Conservation (phyloP, 768 basidiomycete genomes). For the Lactifluus rugatus region DNA sequence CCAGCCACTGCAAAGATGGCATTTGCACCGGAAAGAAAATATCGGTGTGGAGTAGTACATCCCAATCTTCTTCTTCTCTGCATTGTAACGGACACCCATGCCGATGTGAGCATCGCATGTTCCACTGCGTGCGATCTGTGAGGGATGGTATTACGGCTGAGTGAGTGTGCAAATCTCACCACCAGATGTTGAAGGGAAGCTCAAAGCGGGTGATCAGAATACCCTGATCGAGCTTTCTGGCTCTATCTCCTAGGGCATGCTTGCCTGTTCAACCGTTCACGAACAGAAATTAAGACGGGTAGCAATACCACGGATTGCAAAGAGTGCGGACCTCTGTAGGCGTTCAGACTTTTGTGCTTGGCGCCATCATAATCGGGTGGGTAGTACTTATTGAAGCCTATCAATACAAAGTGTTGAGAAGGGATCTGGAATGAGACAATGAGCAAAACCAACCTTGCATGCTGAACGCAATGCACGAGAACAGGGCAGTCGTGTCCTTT, state of each 20-base stretch:
- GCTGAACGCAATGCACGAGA: background rate
- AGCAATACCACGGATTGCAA: background rate
- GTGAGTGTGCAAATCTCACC: constrained; percentile 39
- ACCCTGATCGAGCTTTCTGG: constrained; percentile 92
- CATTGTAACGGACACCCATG: constrained; percentile 99
- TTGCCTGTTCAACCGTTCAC: constrained; percentile 63
- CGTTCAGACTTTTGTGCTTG: constrained; percentile 63
- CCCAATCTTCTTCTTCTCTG: constrained; percentile 96
- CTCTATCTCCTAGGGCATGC: constrained; percentile 88
- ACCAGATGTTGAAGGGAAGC: constrained; percentile 94
- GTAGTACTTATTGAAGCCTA: constrained; percentile 73
- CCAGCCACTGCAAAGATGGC: constrained; percentile 93
- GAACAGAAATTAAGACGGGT: background rate
- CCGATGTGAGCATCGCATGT: constrained; percentile 96
- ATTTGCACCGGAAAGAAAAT: constrained; percentile 94
- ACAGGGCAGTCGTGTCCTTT: too few relatives aligned
- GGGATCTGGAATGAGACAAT: background rate
- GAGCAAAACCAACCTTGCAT: constrained; percentile 34
- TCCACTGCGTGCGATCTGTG: constrained; percentile 41
- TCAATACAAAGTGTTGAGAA: constrained; percentile 6
- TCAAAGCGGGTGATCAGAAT: constrained; percentile 95
- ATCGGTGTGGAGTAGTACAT: constrained; percentile 93
- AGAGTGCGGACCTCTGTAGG: constrained; percentile 47
- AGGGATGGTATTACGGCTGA: background rate
- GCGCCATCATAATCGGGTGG: constrained; percentile 67